Evolutionary conservation across 352 stramenopile genomes (phyloP).

Genomic region (Stramenopiles sp.): DNA sequence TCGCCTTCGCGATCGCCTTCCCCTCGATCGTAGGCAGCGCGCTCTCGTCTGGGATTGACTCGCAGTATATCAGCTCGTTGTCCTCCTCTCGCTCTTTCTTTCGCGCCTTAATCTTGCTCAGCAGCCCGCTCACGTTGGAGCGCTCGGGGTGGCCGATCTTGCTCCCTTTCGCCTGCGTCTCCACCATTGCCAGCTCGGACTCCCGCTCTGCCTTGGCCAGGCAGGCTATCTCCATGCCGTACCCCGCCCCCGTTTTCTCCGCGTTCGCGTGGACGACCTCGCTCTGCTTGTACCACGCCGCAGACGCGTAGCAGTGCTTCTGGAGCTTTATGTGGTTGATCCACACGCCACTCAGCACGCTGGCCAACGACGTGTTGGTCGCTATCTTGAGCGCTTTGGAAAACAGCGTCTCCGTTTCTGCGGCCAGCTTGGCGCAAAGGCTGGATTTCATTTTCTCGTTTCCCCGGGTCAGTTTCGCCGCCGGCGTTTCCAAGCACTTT

Average conservation of each 20-base stretch:
- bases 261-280: constrained; percentile 39
- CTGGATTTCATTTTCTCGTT: constrained; percentile 56
- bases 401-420: constrained; percentile 47
- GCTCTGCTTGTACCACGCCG: constrained; percentile 48
- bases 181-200: constrained; percentile 35
- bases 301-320: constrained; percentile 41
- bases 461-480: not conserved
- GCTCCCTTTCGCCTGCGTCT: constrained; percentile 11
- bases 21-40: constrained; percentile 38
- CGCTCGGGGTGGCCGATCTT: constrained; percentile 32
- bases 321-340: constrained; percentile 41
- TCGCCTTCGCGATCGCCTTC: constrained; percentile 35
- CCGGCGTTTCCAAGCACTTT: constrained; percentile 38
- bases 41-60: constrained; percentile 38
- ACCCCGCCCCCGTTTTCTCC: constrained; percentile 34
- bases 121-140: constrained; percentile 19
- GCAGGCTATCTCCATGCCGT: constrained; percentile 47
- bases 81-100: constrained; percentile 29
- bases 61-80: constrained; percentile 51
- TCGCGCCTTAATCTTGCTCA: constrained; percentile 23
- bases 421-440: constrained; percentile 53
- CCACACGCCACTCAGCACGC: constrained; percentile 41
- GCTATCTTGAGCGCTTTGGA: constrained; percentile 34
- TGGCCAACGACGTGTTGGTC: constrained; percentile 31
- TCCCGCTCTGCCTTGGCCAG: constrained; percentile 35